Conservation (phyloP, 225 moss, liverwort and hornwort genomes). For the Sphagnum contortum region DNA sequence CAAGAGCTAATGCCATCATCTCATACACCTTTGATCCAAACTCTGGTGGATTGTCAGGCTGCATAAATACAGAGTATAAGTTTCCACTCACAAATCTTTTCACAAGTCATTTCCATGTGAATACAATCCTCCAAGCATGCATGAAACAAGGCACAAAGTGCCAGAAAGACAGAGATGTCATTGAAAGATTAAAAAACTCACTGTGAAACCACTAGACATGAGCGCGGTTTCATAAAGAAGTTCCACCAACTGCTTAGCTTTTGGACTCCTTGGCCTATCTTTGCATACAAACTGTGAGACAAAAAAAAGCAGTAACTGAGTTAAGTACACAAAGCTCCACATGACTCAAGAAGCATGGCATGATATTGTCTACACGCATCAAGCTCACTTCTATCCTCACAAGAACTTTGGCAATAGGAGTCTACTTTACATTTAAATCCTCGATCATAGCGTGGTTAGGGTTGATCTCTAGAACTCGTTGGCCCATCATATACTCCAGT, state of each 20-base stretch:
- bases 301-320: no score
- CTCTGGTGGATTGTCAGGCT: conserved; percentile 91
- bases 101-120: no score
- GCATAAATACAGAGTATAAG: neutral
- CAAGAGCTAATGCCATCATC: conserved; percentile 40
- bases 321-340: neutral
- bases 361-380: no score
- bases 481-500: conserved; percentile 49
- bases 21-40: conserved; percentile 85
- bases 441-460: conserved; percentile 85
- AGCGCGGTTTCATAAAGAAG: conserved; percentile 84
- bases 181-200: conserved; percentile 16
- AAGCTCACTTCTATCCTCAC: no score
- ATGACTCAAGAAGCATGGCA: no score
- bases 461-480: conserved; percentile 86
- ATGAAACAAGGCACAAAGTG: no score
- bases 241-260: conserved; percentile 57
- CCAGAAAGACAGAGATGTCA: no score
- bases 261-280: conserved; percentile 44
- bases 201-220: conserved; percentile 81
- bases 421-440: conserved; percentile 67
- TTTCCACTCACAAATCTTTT: no score
- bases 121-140: no score
- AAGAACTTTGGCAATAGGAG: no score
- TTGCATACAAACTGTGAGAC: conserved; percentile 56